phyloP scores from a whole-genome alignment of 352 stramenopile species.

The Pythium folliculosum region DNA sequence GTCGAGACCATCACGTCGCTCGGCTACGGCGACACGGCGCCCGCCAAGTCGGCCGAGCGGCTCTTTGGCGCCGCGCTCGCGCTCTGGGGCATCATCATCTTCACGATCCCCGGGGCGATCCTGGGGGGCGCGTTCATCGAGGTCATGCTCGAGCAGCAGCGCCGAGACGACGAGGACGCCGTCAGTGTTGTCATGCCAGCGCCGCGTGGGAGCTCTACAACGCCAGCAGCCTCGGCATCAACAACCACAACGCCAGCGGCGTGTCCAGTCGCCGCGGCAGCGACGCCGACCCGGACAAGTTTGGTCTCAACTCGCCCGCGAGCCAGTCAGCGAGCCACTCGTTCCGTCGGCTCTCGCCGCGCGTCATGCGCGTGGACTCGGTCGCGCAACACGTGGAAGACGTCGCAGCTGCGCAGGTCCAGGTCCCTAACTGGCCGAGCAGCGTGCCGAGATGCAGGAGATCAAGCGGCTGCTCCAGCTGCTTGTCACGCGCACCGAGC shows the following conservation, averaged over 20 bases:
- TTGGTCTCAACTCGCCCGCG: not conserved
- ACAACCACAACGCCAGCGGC: constrained; percentile 1
- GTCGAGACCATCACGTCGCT: constrained; percentile 84
- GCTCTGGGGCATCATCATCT: constrained; percentile 82
- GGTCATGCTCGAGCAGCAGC: constrained; percentile 71
- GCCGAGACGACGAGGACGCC: constrained; percentile 8
- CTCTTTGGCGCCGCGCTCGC: constrained; percentile 70
- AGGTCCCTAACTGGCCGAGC: constrained; percentile 7
- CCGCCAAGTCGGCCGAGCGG: constrained; percentile 55
- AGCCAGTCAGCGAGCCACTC: constrained; percentile 10
- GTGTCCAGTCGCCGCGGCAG: constrained; percentile 4
- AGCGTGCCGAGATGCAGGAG: constrained; percentile 6
- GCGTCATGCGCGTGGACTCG: constrained; percentile 10
- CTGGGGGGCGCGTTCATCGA: constrained; percentile 76
- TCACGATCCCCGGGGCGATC: constrained; percentile 76
- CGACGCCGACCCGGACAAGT: constrained; percentile 5
- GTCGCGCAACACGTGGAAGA: constrained; percentile 12
- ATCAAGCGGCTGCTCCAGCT: constrained; percentile 9
- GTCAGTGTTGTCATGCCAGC: constrained; percentile 8
- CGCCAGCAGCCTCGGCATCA: not conserved
- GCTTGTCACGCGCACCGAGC: not conserved
- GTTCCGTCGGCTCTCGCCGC: constrained; percentile 14
- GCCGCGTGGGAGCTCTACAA: not conserved
- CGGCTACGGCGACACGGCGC: constrained; percentile 82
- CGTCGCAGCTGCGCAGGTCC: not conserved